These are phyloP conservation scores for Linaria vulgaris DNA, from an alignment of 257 asterid genomes.

Conservation along the genomic window DNA sequence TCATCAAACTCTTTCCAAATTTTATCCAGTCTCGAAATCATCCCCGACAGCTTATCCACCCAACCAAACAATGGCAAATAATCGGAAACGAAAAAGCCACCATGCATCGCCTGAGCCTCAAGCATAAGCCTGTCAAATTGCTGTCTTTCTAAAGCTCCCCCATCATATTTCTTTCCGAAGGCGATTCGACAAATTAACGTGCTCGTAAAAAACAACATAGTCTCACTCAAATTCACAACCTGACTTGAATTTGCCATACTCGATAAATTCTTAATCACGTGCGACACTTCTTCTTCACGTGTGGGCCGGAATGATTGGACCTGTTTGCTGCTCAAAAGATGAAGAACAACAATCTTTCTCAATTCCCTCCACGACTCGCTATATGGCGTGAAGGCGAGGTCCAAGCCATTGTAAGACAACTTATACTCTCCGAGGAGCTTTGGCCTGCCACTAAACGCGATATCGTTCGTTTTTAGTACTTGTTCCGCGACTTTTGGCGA, in stretches of 20 bases:
- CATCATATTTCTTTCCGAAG: slow-evolving; percentile 14
- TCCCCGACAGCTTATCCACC: slow-evolving; percentile 29
- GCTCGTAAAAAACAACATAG: slow-evolving; percentile 10
- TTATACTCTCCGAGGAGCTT: not conserved
- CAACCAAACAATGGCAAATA: slow-evolving; percentile 24
- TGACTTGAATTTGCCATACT: not conserved
- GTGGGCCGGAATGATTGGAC: slow-evolving; percentile 16
- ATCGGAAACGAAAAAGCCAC: slow-evolving; percentile 22
- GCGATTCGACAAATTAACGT: slow-evolving; percentile 22
- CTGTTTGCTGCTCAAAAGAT: slow-evolving; percentile 22
- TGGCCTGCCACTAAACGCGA: slow-evolving; percentile 22
- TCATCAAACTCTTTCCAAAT: slow-evolving; percentile 18
- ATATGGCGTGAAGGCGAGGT: slow-evolving; percentile 19
- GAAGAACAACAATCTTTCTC: slow-evolving; percentile 20
- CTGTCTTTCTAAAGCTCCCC: not conserved
- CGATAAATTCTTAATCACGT: slow-evolving; percentile 8
- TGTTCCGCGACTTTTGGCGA: slow-evolving; percentile 19
- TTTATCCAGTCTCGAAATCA: slow-evolving; percentile 27
- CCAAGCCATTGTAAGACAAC: slow-evolving; percentile 20
- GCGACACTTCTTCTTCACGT: slow-evolving; percentile 14
- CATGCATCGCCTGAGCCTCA: slow-evolving; percentile 26
- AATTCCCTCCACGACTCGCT: slow-evolving; percentile 19
- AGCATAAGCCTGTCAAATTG: slow-evolving; percentile 22
- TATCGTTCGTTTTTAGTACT: slow-evolving; percentile 23
- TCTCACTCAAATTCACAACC: slow-evolving; percentile 16